These are phyloP conservation scores for Hibiscus trionum DNA, from an alignment of 345 rosid species.

Conservation along the genomic window DNA sequence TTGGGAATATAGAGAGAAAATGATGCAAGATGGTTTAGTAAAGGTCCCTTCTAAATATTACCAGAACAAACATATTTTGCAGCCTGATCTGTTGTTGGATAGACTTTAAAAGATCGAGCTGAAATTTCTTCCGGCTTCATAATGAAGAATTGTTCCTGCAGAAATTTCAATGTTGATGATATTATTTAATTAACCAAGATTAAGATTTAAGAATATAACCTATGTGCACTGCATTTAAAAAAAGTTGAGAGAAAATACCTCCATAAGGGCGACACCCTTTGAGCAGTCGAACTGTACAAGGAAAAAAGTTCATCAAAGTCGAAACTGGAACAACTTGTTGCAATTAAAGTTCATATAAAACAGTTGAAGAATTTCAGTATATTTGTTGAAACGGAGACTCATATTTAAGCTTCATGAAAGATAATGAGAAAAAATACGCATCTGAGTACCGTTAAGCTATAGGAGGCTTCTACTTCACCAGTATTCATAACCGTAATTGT, in stretches of 20 bases:
- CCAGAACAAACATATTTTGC: slow-evolving; percentile 71
- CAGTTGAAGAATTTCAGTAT: neutral
- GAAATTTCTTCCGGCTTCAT: slow-evolving; percentile 62
- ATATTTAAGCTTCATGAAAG: neutral
- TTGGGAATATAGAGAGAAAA: no score
- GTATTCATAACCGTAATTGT: slow-evolving; percentile 58
- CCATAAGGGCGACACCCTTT: slow-evolving; percentile 26
- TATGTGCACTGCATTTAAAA: neutral
- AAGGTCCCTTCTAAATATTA: slow-evolving; percentile 10
- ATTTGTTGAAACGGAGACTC: neutral
- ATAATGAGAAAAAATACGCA: neutral
- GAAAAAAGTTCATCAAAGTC: slow-evolving; percentile 9
- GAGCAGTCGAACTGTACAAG: slow-evolving; percentile 75
- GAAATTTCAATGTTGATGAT: slow-evolving; percentile 12
- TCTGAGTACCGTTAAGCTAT: slow-evolving; percentile 68
- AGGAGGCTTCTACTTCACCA: slow-evolving; percentile 91
- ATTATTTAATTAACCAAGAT: neutral
- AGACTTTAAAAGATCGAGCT: slow-evolving; percentile 60
- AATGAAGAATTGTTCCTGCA: slow-evolving; percentile 86
- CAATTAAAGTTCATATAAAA: neutral
- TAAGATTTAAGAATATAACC: neutral
- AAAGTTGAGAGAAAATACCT: neutral
- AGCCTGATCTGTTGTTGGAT: slow-evolving; percentile 80
- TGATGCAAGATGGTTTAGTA: no score
- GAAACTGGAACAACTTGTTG: neutral